Conservation (phyloP, 345 rosid species). For the Orychophragmus violaceus region DNA sequence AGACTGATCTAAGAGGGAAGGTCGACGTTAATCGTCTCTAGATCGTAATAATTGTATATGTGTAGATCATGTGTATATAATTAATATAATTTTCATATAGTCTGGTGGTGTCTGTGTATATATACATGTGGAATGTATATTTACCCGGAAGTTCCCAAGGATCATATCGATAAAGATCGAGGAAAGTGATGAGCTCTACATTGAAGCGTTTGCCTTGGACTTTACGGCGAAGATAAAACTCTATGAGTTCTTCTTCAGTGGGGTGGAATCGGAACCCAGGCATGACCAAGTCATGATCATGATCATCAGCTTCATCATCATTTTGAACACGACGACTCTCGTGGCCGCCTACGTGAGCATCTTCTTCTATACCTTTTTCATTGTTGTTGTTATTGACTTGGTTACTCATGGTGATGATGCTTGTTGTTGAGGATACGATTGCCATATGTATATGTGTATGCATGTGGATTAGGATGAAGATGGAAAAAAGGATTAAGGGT, state of each 20-base stretch:
- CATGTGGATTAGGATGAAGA: conserved; percentile 23
- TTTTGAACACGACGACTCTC: conserved; percentile 16
- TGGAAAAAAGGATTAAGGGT: conserved; percentile 19
- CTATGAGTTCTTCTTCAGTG: conserved; percentile 96
- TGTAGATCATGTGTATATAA: neutral
- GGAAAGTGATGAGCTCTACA: conserved; percentile 95
- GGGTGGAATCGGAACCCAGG: conserved; percentile 99
- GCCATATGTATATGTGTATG: conserved; percentile 43
- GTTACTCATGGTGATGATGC: conserved; percentile 35
- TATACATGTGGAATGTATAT: neutral
- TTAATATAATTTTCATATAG: neutral
- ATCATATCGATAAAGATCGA: conserved; percentile 98
- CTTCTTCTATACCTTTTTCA: conserved; percentile 22
- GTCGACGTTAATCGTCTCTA: too few relatives aligned
- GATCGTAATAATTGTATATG: neutral
- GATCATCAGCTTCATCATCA: conserved; percentile 46
- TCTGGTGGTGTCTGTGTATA: neutral
- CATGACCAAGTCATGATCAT: conserved; percentile 96
- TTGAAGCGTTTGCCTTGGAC: conserved; percentile 99
- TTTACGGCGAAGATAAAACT: conserved; percentile 99
- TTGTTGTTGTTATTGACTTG: conserved; percentile 26
- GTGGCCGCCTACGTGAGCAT: conserved; percentile 21
- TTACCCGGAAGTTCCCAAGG: conserved; percentile 99
- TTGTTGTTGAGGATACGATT: conserved; percentile 55
- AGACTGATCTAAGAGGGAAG: too few relatives aligned